A percentile compares a stretch with the other conserved stretches of the same genome.
phyloP scores from a whole-genome alignment of 2,329 filamentous ascomycete genomes.

The Dactylellina cionopaga region DNA sequence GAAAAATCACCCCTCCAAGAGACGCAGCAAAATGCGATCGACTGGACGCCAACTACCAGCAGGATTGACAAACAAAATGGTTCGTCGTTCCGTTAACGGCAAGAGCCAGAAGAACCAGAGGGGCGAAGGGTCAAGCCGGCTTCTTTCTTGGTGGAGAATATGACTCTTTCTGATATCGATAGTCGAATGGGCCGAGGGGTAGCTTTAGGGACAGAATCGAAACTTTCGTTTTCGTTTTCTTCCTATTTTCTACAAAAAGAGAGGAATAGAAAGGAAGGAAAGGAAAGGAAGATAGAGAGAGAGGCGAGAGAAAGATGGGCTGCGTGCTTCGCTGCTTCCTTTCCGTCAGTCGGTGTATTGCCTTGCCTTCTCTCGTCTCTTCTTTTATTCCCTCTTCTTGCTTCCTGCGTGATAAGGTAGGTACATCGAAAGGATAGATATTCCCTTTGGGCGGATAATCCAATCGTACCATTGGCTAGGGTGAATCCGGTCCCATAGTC shows the following conservation, averaged over 20 bases:
- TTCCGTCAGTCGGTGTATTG: not conserved
- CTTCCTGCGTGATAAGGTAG: conserved; percentile 20
- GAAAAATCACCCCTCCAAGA: conserved; percentile 8
- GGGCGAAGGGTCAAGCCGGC: conserved; percentile 6
- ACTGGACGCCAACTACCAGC: conserved; percentile 26
- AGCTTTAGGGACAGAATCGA: conserved; percentile 10
- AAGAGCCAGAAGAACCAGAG: conserved; percentile 25
- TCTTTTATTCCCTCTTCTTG: not conserved
- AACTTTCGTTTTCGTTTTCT: conserved; percentile 17
- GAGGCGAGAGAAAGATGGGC: conserved; percentile 1
- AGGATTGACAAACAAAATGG: conserved; percentile 37
- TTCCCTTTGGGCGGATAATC: conserved; percentile 39
- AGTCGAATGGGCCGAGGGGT: conserved; percentile 16
- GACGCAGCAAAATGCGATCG: conserved; percentile 22
- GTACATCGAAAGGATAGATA: conserved; percentile 12
- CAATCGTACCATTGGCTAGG: conserved; percentile 39
- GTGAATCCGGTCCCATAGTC: conserved; percentile 14
- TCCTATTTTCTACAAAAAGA: conserved; percentile 9
- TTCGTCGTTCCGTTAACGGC: conserved; percentile 45
- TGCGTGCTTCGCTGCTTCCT: not conserved
- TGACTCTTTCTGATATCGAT: conserved; percentile 42
- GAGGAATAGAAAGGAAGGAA: not conserved
- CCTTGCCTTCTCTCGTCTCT: conserved; percentile 8
- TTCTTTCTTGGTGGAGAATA: conserved; percentile 7
- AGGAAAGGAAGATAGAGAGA: not conserved